phyloP scores from a whole-genome alignment of 179 eudicot genomes.

The Beta macrorhiza region DNA sequence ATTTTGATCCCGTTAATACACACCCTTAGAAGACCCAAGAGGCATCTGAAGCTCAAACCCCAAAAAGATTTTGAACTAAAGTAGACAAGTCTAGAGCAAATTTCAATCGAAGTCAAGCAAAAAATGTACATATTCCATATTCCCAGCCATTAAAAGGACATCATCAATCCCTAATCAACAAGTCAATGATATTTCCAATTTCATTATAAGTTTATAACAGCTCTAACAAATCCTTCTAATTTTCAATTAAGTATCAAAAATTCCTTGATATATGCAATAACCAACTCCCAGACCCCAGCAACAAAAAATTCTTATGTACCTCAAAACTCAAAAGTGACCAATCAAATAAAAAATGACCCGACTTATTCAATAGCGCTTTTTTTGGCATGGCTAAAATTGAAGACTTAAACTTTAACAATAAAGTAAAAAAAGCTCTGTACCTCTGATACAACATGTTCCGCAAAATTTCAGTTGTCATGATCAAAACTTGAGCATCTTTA shows the following conservation, averaged over 20 bases:
- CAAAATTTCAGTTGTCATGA: slow-evolving; percentile 97
- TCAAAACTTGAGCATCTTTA: slow-evolving; percentile 89
- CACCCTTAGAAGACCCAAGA: not conserved
- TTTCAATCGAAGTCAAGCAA: not conserved
- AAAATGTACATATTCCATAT: no score
- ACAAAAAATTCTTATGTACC: no score
- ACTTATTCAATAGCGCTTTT: not conserved
- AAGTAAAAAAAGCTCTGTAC: slow-evolving; percentile 28
- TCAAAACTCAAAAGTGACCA: not conserved
- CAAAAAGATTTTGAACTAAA: not conserved
- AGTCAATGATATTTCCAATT: no score
- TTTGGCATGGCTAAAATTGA: not conserved
- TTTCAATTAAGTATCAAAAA: no score
- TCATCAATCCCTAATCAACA: no score
- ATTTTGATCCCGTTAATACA: not conserved
- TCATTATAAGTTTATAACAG: no score
- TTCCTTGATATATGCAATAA: no score
- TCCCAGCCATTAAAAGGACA: no score
- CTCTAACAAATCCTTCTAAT: no score
- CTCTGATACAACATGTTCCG: slow-evolving; percentile 96
- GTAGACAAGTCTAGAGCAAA: not conserved
- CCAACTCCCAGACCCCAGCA: no score
- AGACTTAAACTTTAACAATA: not conserved
- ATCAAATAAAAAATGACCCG: not conserved
- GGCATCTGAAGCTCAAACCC: not conserved